Percentiles rank a stretch among this genome's conserved stretches.
phyloP scores from a whole-genome alignment of 2,329 filamentous ascomycete species.

The Cladosporium sphaerospermum region DNA sequence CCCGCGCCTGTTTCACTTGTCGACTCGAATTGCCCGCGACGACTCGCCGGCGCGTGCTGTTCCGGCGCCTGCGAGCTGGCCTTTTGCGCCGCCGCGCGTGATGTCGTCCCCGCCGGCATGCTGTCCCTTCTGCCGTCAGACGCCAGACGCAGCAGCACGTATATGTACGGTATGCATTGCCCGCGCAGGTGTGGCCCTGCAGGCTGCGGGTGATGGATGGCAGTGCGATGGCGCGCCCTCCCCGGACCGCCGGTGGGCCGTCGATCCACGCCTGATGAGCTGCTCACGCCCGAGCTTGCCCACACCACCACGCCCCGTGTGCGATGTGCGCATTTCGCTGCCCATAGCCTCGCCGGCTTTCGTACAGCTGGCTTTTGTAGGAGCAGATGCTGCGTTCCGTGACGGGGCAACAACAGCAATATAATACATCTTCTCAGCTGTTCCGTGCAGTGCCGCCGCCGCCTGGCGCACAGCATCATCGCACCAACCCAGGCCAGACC shows the following conservation, averaged over 20 bases:
- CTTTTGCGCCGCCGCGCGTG: not conserved
- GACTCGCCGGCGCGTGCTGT: not conserved
- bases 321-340: too few relatives aligned
- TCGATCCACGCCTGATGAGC: not conserved
- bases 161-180: not conserved
- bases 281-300: not conserved
- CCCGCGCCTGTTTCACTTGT: constrained; percentile 3
- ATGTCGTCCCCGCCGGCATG: not conserved
- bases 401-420: not conserved
- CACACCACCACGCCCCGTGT: not conserved
- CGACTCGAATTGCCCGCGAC: not conserved
- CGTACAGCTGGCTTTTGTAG: not conserved
- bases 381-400: not conserved
- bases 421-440: too few relatives aligned
- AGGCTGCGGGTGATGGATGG: not conserved
- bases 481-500: not conserved
- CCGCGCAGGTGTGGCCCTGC: constrained; percentile 2
- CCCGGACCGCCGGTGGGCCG: not conserved
- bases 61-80: not conserved
- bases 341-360: not conserved
- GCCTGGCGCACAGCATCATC: not conserved
- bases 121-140: not conserved
- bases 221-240: not conserved
- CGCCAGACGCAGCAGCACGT: not conserved
- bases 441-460: too few relatives aligned